Conservation (phyloP, 2,329 filamentous ascomycete species). For the Atkinsonella hypoxylon region DNA sequence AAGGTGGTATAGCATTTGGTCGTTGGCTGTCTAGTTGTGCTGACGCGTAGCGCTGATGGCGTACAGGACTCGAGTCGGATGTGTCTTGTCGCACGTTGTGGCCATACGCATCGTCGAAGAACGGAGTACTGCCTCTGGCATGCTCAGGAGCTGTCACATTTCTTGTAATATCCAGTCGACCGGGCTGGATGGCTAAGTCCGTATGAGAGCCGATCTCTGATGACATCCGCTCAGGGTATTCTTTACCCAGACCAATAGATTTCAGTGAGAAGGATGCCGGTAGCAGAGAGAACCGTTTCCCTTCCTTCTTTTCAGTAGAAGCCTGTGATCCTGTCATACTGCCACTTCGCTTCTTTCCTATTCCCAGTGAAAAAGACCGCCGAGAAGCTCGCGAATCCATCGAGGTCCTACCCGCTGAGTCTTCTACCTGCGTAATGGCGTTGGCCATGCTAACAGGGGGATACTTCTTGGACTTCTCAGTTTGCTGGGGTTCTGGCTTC, state of each 20-base stretch:
- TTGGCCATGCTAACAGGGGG: conserved; percentile 87
- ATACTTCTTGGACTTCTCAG: conserved; percentile 59
- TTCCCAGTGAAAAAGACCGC: conserved; percentile 57
- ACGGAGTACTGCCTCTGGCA: conserved; percentile 23
- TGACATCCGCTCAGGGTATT: conserved; percentile 27
- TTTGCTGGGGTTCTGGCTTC: conserved; percentile 31
- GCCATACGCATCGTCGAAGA: conserved; percentile 28
- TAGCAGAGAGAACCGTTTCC: conserved; percentile 60
- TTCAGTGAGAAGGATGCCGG: conserved; percentile 53
- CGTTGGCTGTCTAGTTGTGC: conserved; percentile 26
- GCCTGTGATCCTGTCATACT: conserved; percentile 46
- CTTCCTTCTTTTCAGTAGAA: conserved; percentile 43
- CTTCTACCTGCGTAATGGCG: conserved; percentile 47
- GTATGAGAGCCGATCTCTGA: conserved; percentile 38
- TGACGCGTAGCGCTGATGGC: conserved; percentile 31
- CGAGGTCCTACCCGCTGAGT: conserved; percentile 42
- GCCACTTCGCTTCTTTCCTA: conserved; percentile 60
- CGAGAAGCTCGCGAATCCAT: conserved; percentile 57
- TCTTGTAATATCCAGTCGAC: conserved; percentile 16
- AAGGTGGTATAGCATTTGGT: conserved; percentile 32
- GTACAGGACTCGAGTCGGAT: conserved; percentile 22
- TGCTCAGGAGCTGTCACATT: conserved; percentile 25
- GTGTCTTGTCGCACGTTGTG: conserved; percentile 23
- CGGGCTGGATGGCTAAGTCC: conserved; percentile 40
- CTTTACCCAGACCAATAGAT: conserved; percentile 47